Conservation (phyloP, 1,284 basidiomycete species). For the Lentinus polychrous region DNA sequence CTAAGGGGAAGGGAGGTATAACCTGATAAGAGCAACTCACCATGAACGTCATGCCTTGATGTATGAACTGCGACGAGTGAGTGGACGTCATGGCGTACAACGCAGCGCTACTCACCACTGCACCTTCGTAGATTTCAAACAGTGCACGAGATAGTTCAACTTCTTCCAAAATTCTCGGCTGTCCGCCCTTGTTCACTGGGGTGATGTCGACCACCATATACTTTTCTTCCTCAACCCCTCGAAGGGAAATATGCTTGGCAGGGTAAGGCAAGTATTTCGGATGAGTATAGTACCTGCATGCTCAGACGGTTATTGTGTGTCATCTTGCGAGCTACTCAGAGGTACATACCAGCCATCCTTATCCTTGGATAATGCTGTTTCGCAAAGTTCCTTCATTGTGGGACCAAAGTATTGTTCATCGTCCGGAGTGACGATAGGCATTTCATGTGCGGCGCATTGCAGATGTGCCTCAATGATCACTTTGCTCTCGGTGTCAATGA, state of each 20-base stretch:
- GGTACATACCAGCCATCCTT: conserved; percentile 60
- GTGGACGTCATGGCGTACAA: too few species aligned
- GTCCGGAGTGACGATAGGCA: conserved; percentile 60
- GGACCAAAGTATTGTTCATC: conserved; percentile 75
- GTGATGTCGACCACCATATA: conserved; percentile 73
- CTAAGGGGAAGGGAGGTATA: not conserved
- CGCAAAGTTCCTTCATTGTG: conserved; percentile 48
- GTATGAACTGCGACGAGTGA: conserved; percentile 53
- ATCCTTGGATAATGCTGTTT: conserved; percentile 50
- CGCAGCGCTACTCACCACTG: conserved; percentile 43
- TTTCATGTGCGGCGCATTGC: conserved; percentile 84
- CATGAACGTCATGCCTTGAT: conserved; percentile 73
- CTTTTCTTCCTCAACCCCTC: conserved; percentile 73
- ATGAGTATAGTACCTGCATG: conserved; percentile 70
- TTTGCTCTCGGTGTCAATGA: conserved; percentile 71
- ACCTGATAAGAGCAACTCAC: conserved; percentile 31
- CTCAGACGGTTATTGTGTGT: not conserved
- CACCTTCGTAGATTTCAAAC: conserved; percentile 82
- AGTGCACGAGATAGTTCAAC: conserved; percentile 82
- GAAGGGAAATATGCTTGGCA: conserved; percentile 66
- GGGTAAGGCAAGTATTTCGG: conserved; percentile 76
- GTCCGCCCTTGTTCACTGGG: conserved; percentile 30
- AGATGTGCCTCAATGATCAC: conserved; percentile 80
- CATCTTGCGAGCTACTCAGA: not conserved
- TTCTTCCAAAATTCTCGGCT: conserved; percentile 67